These are phyloP conservation scores for Rhododendron vialii DNA, from an alignment of 148 eudicot species.

Conservation along the genomic window DNA sequence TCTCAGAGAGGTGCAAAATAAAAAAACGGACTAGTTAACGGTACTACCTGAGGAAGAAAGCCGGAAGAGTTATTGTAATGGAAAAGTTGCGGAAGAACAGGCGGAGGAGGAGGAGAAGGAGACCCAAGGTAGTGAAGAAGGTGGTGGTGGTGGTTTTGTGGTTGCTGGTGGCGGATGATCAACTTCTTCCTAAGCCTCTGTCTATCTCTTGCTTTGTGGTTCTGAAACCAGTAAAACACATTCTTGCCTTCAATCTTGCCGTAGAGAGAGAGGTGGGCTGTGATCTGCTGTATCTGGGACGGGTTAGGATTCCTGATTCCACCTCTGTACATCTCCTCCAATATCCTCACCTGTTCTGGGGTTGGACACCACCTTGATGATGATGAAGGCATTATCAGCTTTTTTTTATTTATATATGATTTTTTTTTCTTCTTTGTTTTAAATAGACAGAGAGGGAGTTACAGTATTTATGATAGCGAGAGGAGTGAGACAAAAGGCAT, in stretches of 20 bases:
- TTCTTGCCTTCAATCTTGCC: slow-evolving; percentile 86
- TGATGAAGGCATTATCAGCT: slow-evolving; percentile 22
- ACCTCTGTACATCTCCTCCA: slow-evolving; percentile 71
- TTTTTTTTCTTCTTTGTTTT: no score
- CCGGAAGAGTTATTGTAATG: neutral
- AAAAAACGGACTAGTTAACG: neutral
- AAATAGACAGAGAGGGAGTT: neutral
- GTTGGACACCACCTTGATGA: slow-evolving; percentile 75
- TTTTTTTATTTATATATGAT: no score
- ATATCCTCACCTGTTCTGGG: slow-evolving; percentile 79
- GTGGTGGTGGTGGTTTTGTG: neutral
- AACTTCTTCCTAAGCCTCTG: slow-evolving; percentile 58
- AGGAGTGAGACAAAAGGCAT: slow-evolving; percentile 2
- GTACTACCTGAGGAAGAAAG: slow-evolving; percentile 15
- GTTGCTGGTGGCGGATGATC: slow-evolving; percentile 1
- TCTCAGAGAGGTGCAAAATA: neutral
- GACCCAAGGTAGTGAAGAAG: neutral
- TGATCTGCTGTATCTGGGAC: slow-evolving; percentile 71
- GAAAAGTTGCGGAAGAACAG: neutral
- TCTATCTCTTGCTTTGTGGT: slow-evolving; percentile 83
- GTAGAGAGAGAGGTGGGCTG: slow-evolving; percentile 63
- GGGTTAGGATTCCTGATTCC: slow-evolving; percentile 75
- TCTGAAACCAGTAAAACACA: slow-evolving; percentile 91
- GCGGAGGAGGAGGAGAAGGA: neutral
- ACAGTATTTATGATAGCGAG: neutral